Evolutionary conservation across 352 stramenopile genomes (phyloP).

Genomic region (Elongisporangium undulatum): DNA sequence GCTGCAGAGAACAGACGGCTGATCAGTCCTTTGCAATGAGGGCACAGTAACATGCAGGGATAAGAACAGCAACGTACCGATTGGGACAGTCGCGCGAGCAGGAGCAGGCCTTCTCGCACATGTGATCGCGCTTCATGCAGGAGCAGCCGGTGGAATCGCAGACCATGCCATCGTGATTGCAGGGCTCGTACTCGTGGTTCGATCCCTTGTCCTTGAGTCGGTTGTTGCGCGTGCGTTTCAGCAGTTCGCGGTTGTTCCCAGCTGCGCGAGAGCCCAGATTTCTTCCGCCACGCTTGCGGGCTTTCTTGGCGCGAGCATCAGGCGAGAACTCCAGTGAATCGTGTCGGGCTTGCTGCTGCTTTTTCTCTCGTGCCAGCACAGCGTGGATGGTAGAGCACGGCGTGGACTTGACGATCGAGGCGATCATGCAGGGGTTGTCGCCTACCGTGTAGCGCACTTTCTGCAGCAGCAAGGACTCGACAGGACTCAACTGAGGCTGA

Average conservation of each 20-base stretch:
- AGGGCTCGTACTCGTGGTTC: conserved; percentile 79
- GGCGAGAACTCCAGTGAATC: conserved; percentile 38
- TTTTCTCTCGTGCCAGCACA: conserved; percentile 42
- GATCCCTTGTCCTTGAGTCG: conserved; percentile 48
- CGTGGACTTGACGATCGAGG: conserved; percentile 47
- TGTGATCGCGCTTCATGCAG: conserved; percentile 77
- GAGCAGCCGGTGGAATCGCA: conserved; percentile 44
- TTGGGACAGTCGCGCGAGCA: conserved; percentile 75
- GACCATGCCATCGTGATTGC: conserved; percentile 69
- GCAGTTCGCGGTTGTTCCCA: conserved; percentile 50
- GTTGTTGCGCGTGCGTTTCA: conserved; percentile 65
- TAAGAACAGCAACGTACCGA: conserved; percentile 21
- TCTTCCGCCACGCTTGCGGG: conserved; percentile 31
- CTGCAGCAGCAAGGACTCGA: conserved; percentile 50
- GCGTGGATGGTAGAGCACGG: conserved; percentile 48
- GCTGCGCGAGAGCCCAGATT: conserved; percentile 11
- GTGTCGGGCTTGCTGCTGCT: conserved; percentile 13
- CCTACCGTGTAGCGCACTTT: conserved; percentile 53
- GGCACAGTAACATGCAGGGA: not conserved
- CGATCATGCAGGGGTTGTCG: conserved; percentile 67
- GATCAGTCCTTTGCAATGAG: conserved; percentile 1
- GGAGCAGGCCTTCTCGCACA: conserved; percentile 80
- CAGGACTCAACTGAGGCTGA: conserved; percentile 14
- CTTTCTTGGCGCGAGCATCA: conserved; percentile 29
- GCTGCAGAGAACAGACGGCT: conserved; percentile 15